These are phyloP conservation scores for Cnidoscolus chayamansa DNA, from an alignment of 441 rosid species.

Conservation along the genomic window DNA sequence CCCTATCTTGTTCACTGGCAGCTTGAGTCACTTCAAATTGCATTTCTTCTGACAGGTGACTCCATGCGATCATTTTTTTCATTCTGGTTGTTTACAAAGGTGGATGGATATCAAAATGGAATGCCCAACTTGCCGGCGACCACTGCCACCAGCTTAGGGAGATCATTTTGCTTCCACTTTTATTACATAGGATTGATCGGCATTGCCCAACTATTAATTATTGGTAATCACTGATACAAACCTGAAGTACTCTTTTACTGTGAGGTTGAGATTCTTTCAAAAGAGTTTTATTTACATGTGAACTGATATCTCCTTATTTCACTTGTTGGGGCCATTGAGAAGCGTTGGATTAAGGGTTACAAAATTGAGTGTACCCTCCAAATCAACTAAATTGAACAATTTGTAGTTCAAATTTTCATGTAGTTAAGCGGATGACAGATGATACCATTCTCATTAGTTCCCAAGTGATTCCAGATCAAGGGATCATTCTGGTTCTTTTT, in stretches of 20 bases:
- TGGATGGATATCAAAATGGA: constrained; percentile 99
- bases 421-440: not conserved
- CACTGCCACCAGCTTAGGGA: constrained; percentile 77
- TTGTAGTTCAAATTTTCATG: not conserved
- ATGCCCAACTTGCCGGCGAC: constrained; percentile 95
- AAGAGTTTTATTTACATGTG: not conserved
- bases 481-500: not conserved
- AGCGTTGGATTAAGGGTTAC: not conserved
- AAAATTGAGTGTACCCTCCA: not conserved
- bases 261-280: not conserved
- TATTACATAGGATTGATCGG: constrained; percentile 33
- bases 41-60: constrained; percentile 57
- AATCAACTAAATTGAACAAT: not conserved
- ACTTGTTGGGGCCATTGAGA: not conserved
- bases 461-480: not conserved
- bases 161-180: constrained; percentile 26
- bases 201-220: constrained; percentile 22
- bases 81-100: constrained; percentile 87
- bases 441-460: not conserved
- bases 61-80: constrained; percentile 95
- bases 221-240: constrained; percentile 32
- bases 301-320: not conserved
- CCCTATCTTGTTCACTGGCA: not conserved
- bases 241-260: not conserved
- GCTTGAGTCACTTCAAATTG: constrained; percentile 16